These are phyloP conservation scores for Myriangium duriaei DNA, from an alignment of 2,329 filamentous ascomycete genomes.

Conservation along the genomic window DNA sequence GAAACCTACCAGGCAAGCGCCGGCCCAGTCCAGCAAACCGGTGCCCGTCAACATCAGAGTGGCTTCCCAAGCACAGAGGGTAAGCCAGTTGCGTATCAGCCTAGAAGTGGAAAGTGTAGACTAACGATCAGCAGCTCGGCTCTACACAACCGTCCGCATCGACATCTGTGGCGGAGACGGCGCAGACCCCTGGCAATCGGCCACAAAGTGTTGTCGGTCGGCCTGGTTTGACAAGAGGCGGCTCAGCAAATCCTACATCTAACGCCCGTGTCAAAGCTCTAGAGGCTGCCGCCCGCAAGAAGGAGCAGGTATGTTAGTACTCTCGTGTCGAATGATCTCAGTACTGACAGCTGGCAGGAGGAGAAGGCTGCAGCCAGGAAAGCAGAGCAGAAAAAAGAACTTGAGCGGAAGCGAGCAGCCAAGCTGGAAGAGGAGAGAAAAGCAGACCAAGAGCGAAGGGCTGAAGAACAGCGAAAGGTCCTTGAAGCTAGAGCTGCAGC, in stretches of 20 bases:
- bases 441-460: slow-evolving; percentile 26
- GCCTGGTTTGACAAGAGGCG: slow-evolving; percentile 9
- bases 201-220: slow-evolving; percentile 8
- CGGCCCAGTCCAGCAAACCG: slow-evolving; percentile 44
- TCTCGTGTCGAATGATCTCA: background rate
- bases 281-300: slow-evolving; percentile 66
- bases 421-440: slow-evolving; percentile 49
- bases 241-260: slow-evolving; percentile 10
- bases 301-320: slow-evolving; percentile 40
- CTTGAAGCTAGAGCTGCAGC: slow-evolving; percentile 26
- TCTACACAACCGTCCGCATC: slow-evolving; percentile 15
- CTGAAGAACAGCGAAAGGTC: slow-evolving; percentile 25
- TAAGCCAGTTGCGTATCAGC: slow-evolving; percentile 16
- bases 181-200: slow-evolving; percentile 5
- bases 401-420: slow-evolving; percentile 62
- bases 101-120: too few species aligned
- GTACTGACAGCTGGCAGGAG: slow-evolving; percentile 39
- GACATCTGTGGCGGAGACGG: slow-evolving; percentile 20
- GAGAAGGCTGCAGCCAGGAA: slow-evolving; percentile 68
- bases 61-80: slow-evolving; percentile 32
- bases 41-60: slow-evolving; percentile 61
- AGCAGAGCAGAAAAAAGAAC: slow-evolving; percentile 67
- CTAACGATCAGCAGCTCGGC: slow-evolving; percentile 6
- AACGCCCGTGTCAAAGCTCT: slow-evolving; percentile 39
- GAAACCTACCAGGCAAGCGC: slow-evolving; percentile 34